Base-by-base conservation (phyloP, 208 protist species). In the Phytomonas francai region DNA sequence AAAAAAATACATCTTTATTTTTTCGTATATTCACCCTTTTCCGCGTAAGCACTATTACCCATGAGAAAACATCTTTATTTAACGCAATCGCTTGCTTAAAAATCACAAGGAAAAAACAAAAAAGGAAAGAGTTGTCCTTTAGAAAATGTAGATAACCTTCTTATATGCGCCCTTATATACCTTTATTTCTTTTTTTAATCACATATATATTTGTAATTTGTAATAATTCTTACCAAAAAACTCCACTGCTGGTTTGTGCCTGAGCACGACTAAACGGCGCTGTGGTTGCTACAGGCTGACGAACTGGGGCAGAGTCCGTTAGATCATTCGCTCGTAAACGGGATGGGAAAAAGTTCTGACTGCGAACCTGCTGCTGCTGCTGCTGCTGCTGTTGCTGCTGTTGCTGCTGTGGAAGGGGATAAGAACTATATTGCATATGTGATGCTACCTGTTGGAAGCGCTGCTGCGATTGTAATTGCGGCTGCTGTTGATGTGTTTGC, bases 351-450 rank as follows among this genome's bases (percentile, higher is more conserved):
- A 61, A 57, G 42, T 67, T 70, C 62, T 60, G 45, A 12, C 32
- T 3, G 5, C 68, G 31, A 22, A 68, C 73, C 58, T 72, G 73
- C 57, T 77, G 71, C 2, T 59, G 27, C n/a, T 60, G 72, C 31
- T 75, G 73, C 49, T 63, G 28, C 1, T 64, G 31, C 19, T 59
- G 71, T 65, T 76, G 75, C 42, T 60, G 6, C 0, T 59, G 29
- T 12, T 58, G 68, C 39, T 68, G 69, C 57, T 59, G 29, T 2
- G 77, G 66, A 25, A 73, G 60, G 4, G 75, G 69, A 65, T 87
- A 87, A 3, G 78, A 84, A 62, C 74, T 84, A 71, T 87, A 87
- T 65, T 80, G 81, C 58, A 78, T 63, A 67, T 79, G 77, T 54
- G 73, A 63, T 60, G 28, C 28, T 9, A 34, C 29, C 31, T 60